Conservation (phyloP, 1,284 basidiomycete genomes). For the Ustilago tritici region DNA sequence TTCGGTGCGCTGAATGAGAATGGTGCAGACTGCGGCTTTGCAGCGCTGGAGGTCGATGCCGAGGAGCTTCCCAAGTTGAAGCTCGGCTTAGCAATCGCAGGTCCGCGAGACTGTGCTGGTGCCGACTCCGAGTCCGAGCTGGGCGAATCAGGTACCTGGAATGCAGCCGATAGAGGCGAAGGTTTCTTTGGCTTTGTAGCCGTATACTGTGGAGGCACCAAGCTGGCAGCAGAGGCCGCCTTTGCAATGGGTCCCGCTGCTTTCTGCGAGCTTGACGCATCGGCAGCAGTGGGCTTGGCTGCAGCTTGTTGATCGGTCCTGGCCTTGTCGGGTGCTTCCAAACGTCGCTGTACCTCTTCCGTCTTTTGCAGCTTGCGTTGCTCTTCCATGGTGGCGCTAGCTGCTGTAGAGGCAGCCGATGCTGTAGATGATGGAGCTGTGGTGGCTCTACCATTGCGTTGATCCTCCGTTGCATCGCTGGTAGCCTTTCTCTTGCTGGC, state of each 20-base stretch:
- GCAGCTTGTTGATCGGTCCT: slow-evolving; percentile 26
- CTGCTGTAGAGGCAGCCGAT: slow-evolving; percentile 5
- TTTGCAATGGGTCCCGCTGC: slow-evolving; percentile 5
- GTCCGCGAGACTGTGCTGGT: slow-evolving; percentile 13
- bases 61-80: slow-evolving; percentile 27
- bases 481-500: slow-evolving; percentile 28
- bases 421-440: slow-evolving; percentile 3
- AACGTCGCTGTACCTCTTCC: slow-evolving; percentile 52
- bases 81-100: slow-evolving; percentile 25
- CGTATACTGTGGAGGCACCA: slow-evolving; percentile 49
- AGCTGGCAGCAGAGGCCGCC: slow-evolving; percentile 8
- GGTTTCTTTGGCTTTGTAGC: slow-evolving; percentile 58
- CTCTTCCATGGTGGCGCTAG: slow-evolving; percentile 17
- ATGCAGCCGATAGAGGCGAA: slow-evolving; percentile 53
- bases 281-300: slow-evolving; percentile 9
- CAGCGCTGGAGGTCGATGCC: not conserved
- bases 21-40: slow-evolving; percentile 22
- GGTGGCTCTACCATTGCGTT: slow-evolving; percentile 9
- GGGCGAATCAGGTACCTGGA: slow-evolving; percentile 55
- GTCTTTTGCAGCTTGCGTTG: slow-evolving; percentile 49
- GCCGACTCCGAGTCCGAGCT: slow-evolving; percentile 42
- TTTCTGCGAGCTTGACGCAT: not conserved
- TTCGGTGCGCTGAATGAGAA: slow-evolving; percentile 43
- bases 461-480: slow-evolving; percentile 3
- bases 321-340: slow-evolving; percentile 49